Evolutionary conservation across 441 rosid species (phyloP), one percentile per base, ranked within the genome.

Genomic region (Gossypium trilobum): DNA sequence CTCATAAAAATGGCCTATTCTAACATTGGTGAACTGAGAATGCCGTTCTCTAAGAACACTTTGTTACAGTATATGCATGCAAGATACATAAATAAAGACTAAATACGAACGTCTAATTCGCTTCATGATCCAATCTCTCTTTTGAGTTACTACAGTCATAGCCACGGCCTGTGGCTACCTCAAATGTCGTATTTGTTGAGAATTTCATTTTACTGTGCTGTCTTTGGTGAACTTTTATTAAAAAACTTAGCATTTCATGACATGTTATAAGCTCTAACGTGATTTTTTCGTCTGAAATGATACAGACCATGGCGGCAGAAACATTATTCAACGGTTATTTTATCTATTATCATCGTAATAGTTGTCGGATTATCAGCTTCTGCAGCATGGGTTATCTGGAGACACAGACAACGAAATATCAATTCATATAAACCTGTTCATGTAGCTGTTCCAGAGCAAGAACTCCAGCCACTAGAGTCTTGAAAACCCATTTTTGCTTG

Each of bases 261-360:
- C 36, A 27, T 5, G 20, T 10, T 7, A 8, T 10, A 10, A 9
- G 17, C 25, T 33, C 27, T 27, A 65, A 31, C 36, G 51, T 7
- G 8, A 51, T 42, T 19, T 55, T n/a, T 29, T n/a, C 4, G 1
- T 58, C 19, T 5, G 23, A 46, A 81, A 67, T 72, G 27, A 62
- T 80, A 79, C 83, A 90, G 98, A 86, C 77, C 79, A 61, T 88
- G 89, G 92, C 77, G 87, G 89, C 84, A 82, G 75, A 78, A 76
- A 52, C 81, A 78, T 61, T 70, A 60, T 75, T 23, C 73, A 59
- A 48, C 11, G 11, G 78, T 82, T 16, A 63, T 77, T 36, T 29
- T 75, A 60, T 77, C 79, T 44, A 51, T 78, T 63, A 60, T 63
- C 14, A 55, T 80, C 1, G 46, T 42, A 7, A 13, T 82, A 11